Conservation (phyloP, 2,329 filamentous ascomycete species). For the Colletotrichum shisoi region DNA sequence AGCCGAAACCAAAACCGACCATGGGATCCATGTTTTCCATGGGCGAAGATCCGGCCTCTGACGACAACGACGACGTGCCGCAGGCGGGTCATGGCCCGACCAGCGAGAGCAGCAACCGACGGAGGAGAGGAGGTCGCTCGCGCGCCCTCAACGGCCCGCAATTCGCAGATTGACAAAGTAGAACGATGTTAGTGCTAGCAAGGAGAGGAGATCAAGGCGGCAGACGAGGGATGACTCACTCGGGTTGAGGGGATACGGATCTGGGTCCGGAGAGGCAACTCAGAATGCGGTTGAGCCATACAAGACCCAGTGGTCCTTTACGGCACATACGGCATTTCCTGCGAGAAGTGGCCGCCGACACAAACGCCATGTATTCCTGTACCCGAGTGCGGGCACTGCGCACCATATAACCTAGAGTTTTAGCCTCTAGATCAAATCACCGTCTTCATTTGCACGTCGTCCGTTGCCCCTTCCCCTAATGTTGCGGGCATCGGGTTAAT, state of each 20-base stretch:
- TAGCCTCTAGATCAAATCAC: constrained; percentile 29
- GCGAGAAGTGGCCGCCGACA: background rate
- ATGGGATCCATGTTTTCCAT: constrained; percentile 3
- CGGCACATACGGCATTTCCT: background rate
- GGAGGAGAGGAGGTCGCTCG: constrained; percentile 31
- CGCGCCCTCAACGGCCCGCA: constrained; percentile 38
- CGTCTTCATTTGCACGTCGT: constrained; percentile 28
- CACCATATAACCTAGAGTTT: constrained; percentile 20
- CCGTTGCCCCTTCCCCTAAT: background rate
- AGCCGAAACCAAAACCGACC: background rate
- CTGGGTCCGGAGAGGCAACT: constrained; percentile 18
- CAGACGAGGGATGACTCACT: background rate
- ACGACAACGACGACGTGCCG: constrained; percentile 35
- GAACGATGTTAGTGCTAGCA: constrained; percentile 36
- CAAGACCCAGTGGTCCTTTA: background rate
- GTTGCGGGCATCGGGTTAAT: background rate
- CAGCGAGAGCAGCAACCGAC: constrained; percentile 38
- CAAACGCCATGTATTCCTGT: constrained; percentile 17
- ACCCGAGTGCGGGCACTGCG: constrained; percentile 18
- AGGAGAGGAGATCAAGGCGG: constrained; percentile 8
- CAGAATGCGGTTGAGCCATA: constrained; percentile 10
- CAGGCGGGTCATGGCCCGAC: constrained; percentile 38
- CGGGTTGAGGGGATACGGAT: constrained; percentile 8
- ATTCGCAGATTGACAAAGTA: constrained; percentile 33
- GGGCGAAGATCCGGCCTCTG: constrained; percentile 14